A percentile compares a stretch with the other conserved stretches of the same genome.
phyloP scores from a whole-genome alignment of 2,329 filamentous ascomycete species.

The Keithomyces neogunnii region DNA sequence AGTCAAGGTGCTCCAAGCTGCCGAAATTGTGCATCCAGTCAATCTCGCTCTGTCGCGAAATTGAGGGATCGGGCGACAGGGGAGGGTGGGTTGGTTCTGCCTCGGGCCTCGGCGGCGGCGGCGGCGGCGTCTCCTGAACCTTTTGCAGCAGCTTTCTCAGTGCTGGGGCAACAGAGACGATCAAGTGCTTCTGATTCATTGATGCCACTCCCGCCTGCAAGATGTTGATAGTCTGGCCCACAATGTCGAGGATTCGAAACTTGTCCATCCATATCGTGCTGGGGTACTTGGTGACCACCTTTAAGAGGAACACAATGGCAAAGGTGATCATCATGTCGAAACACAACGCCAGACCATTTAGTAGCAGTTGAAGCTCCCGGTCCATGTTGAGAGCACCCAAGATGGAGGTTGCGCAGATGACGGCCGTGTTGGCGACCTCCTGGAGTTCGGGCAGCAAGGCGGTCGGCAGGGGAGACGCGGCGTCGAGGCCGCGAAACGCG shows the following conservation, averaged over 20 bases:
- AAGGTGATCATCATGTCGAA: constrained; percentile 5
- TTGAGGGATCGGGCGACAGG: too few relatives aligned
- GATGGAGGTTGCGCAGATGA: constrained; percentile 2
- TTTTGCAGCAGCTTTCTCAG: background rate
- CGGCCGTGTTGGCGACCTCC: constrained; percentile 16
- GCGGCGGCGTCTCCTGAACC: background rate
- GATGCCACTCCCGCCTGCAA: constrained; percentile 5
- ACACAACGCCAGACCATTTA: constrained; percentile 2
- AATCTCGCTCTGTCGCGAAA: background rate
- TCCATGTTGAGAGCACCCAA: background rate
- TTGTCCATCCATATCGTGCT: constrained; percentile 10
- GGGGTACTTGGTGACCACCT: constrained; percentile 12
- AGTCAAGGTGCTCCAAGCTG: background rate
- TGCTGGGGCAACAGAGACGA: constrained; percentile 2
- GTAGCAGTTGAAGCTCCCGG: background rate
- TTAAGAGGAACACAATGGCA: constrained; percentile 15
- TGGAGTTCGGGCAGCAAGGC: constrained; percentile 9
- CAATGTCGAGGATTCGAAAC: constrained; percentile 13
- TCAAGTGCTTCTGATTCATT: constrained; percentile 14
- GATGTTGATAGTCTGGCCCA: constrained; percentile 2
- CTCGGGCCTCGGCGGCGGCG: background rate
- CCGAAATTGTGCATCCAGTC: background rate
- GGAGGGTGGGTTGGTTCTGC: background rate
- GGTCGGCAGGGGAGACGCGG: background rate
- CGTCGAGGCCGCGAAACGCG: constrained; percentile 17